Evolutionary conservation across 495 filamentous ascomycete genomes (phyloP), one percentile per base, ranked within the genome.

Genomic region (Jackrogersella minutella): DNA sequence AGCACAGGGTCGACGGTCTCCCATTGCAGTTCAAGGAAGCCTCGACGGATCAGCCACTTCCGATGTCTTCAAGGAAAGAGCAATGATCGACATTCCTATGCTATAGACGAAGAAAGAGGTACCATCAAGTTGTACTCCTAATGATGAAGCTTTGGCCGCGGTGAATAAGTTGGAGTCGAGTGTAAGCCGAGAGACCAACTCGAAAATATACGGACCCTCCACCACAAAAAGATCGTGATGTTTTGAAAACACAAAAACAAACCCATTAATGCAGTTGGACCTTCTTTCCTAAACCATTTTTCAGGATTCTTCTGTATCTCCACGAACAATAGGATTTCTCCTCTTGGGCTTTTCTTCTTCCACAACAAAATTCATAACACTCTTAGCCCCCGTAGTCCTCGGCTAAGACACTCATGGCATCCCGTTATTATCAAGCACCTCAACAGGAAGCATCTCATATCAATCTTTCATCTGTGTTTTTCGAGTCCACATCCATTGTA

Each of bases 301-400:
- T 52, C 26, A 56, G 3, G 13, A 31, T 30, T 66, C 41, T 13
- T 43, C 16, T 6, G 36, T 47, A 47, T 46, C 50, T 55, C 33
- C 7, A 37, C 10, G n/a, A 41, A 40, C 22, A 53, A 52, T 49
- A 52, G 24, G 40, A 33, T 49, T 60, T 37, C 24, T 28, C 30
- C 24, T 57, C 22, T 46, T 58, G 44, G 37, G 19, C 52, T 58
- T 44, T 46, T 14, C 8, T 47, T 43, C 30, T 17, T 28, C 22
- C 31, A 54, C 34, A 44, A 14, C 39, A 19, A n/a, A 34, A 22
- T 11, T 13, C 14, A 36, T 21, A 6, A 31, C n/a, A 7, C 1
- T 14, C 21, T 17, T 13, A 5, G 13, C 7, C 19, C 34, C n/a
- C 8, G 17, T 58, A 1, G 11, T 31, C 19, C 14, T 28, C 44